These are phyloP conservation scores for Chrysanthemum seticuspe DNA, from an alignment of 129 eudicot genomes.

Conservation along the genomic window DNA sequence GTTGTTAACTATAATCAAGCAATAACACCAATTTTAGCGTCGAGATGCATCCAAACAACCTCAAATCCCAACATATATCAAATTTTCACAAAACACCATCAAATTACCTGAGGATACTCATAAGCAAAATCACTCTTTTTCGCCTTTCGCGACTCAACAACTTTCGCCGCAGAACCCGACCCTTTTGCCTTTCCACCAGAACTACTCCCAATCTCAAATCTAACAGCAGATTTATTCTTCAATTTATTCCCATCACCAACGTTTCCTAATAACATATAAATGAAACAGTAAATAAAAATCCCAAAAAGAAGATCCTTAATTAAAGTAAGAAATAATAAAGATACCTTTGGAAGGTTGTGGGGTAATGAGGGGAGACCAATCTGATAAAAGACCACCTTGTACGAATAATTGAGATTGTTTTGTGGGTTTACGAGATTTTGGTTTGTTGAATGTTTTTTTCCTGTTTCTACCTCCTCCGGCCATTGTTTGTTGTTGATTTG, in stretches of 20 bases:
- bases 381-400: conserved; percentile 71
- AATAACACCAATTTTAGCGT: no score
- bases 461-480: conserved; percentile 44
- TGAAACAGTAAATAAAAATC: background rate
- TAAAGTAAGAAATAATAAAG: background rate
- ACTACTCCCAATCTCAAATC: conserved; percentile 29
- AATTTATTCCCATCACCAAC: conserved; percentile 25
- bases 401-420: conserved; percentile 44
- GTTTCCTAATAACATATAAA: conserved; percentile 29
- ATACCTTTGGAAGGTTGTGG: conserved; percentile 62
- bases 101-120: conserved; percentile 44
- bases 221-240: conserved; percentile 38
- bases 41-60: no score
- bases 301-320: background rate
- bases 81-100: conserved; percentile 5
- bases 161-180: conserved; percentile 6
- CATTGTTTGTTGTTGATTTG: conserved; percentile 31
- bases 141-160: conserved; percentile 31
- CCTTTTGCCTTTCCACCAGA: conserved; percentile 31
- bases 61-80: background rate
- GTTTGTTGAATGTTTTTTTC: conserved; percentile 33
- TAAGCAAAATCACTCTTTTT: conserved; percentile 46
- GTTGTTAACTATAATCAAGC: no score
- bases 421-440: conserved; percentile 32
- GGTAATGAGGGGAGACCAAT: conserved; percentile 47